Conservation (phyloP, 176 grass and related monocot species). For the Sorghum bicolor region Sorghum_bicolor_NCBIv3 NC_012874.2:34315001-34315500, state of each 20-base stretch:
- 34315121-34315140: neutral
- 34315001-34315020: too few relatives aligned
- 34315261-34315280: neutral
- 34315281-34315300: neutral
- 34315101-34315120: neutral
- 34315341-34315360: neutral
- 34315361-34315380: constrained; percentile 27
- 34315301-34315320: neutral
- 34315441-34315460: neutral
- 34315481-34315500: constrained; percentile 11
- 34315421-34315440: neutral
- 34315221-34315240: neutral
- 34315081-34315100: neutral
- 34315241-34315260: neutral
- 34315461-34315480: constrained; percentile 25
- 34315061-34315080: neutral
- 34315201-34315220: neutral
- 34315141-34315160: neutral
- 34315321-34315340: neutral
- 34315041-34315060: neutral
- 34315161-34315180: neutral
- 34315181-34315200: neutral
- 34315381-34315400: neutral
- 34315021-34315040: neutral
- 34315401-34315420: neutral